Percentiles rank a stretch among this genome's conserved stretches.
Conservation (phyloP, 1,284 basidiomycete species). For the Malassezia brasiliensis region DNA sequence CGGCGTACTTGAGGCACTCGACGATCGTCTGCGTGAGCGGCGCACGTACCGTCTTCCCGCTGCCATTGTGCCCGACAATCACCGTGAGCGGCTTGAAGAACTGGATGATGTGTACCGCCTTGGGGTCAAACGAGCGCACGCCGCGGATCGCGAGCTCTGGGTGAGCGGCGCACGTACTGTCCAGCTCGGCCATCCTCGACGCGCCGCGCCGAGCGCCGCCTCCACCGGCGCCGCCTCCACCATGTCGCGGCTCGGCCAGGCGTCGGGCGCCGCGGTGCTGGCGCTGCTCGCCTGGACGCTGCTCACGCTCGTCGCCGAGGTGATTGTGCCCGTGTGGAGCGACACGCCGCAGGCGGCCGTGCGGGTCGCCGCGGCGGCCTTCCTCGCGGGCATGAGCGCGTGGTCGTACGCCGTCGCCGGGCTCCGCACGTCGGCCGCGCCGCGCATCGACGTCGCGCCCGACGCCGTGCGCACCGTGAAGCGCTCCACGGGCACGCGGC, state of each 20-base stretch:
- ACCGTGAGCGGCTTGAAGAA: conserved; percentile 97
- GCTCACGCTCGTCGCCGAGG: not conserved
- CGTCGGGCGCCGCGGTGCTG: not conserved
- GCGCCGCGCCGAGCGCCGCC: not conserved
- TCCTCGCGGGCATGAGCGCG: conserved; percentile 1
- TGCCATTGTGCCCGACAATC: conserved; percentile 96
- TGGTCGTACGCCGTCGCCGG: conserved; percentile 5
- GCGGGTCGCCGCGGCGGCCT: not conserved
- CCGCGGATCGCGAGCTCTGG: conserved; percentile 47
- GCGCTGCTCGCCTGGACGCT: not conserved
- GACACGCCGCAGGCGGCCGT: not conserved
- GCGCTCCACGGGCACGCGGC: conserved; percentile 26
- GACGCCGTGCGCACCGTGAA: conserved; percentile 21
- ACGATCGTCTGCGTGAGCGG: conserved; percentile 64
- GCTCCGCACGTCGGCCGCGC: not conserved
- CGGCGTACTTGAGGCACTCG: conserved; percentile 97
- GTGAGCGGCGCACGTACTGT: conserved; percentile 22
- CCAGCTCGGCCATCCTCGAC: conserved; percentile 37
- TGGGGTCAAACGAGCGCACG: conserved; percentile 58
- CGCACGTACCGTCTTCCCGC: conserved; percentile 70
- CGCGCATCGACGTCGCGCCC: not conserved
- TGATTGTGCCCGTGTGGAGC: conserved; percentile 5
- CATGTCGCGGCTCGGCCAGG: not conserved
- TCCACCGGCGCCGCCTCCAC: not conserved
- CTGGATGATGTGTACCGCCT: conserved; percentile 84